Evolutionary conservation across 2,329 filamentous ascomycete genomes (phyloP).

Genomic region (Aspergillus caelatus): DNA sequence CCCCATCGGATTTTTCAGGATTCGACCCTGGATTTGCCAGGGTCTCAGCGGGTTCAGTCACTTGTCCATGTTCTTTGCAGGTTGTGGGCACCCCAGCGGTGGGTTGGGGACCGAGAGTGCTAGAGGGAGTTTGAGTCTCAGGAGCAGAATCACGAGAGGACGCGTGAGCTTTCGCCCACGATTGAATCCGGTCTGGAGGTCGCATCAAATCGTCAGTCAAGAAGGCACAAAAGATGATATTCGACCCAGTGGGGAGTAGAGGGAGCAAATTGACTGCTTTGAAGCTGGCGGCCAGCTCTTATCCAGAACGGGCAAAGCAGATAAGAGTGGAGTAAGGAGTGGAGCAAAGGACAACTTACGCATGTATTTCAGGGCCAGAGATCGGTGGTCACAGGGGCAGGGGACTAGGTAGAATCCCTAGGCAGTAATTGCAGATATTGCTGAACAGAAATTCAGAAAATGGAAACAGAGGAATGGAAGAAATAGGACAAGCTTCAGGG

Average conservation of each 20-base stretch:
- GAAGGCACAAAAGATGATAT: background rate
- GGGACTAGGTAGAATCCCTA: background rate
- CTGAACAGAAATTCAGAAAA: background rate
- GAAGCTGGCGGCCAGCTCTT: background rate
- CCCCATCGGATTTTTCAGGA: slow-evolving; percentile 15
- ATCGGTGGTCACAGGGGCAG: slow-evolving; percentile 9
- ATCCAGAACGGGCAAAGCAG: slow-evolving; percentile 12
- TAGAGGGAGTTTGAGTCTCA: background rate
- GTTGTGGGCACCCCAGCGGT: background rate
- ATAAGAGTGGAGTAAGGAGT: background rate
- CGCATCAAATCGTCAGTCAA: slow-evolving; percentile 5
- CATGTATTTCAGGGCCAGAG: slow-evolving; percentile 38
- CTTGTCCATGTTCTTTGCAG: slow-evolving; percentile 28
- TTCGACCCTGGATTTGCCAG: slow-evolving; percentile 22
- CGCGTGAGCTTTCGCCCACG: slow-evolving; percentile 46
- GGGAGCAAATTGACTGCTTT: slow-evolving; percentile 3
- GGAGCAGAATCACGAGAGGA: slow-evolving; percentile 23
- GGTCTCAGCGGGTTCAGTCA: slow-evolving; percentile 27
- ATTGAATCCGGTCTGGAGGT: slow-evolving; percentile 38
- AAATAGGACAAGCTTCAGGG: slow-evolving; percentile 22
- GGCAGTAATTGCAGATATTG: background rate
- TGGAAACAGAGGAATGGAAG: slow-evolving; percentile 6
- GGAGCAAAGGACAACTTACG: slow-evolving; percentile 28
- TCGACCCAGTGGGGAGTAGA: background rate
- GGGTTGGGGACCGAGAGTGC: slow-evolving; percentile 9